Percentiles rank a stretch among this genome's conserved stretches.
Evolutionary conservation across 2,329 filamentous ascomycete species (phyloP).

Genomic region (Penicillium sp.): DNA sequence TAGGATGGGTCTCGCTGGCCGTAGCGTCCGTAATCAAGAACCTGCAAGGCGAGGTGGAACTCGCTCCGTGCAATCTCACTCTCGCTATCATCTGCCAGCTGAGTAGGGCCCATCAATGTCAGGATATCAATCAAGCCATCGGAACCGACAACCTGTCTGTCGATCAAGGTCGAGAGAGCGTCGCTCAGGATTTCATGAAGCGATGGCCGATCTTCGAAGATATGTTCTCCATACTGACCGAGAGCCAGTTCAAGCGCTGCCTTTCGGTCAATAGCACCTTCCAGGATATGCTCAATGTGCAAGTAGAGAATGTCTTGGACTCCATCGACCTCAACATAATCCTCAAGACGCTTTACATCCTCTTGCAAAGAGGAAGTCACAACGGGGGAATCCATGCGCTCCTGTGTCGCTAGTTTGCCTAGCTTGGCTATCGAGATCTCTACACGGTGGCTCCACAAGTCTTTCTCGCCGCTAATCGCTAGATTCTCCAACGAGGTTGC

Average conservation of each 20-base stretch:
- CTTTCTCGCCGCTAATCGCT: slow-evolving; percentile 69
- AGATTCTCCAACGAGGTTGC: slow-evolving; percentile 68
- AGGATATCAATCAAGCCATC: slow-evolving; percentile 63
- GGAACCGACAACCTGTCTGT: slow-evolving; percentile 64
- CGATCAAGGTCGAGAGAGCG: slow-evolving; percentile 67
- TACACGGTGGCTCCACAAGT: slow-evolving; percentile 90
- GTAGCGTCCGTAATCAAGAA: slow-evolving; percentile 55
- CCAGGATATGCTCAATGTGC: slow-evolving; percentile 67
- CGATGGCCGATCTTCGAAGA: slow-evolving; percentile 60
- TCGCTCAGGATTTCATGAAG: slow-evolving; percentile 71
- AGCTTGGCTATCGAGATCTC: slow-evolving; percentile 89
- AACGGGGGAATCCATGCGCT: slow-evolving; percentile 28
- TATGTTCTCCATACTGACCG: slow-evolving; percentile 60
- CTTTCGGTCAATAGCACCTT: slow-evolving; percentile 73
- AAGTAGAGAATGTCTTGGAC: slow-evolving; percentile 78
- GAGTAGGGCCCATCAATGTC: slow-evolving; percentile 68
- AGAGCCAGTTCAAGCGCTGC: slow-evolving; percentile 76
- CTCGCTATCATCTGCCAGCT: slow-evolving; percentile 48
- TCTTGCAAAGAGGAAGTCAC: slow-evolving; percentile 42
- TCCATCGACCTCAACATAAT: slow-evolving; percentile 65
- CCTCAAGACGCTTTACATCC: slow-evolving; percentile 57
- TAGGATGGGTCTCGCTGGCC: slow-evolving; percentile 49
- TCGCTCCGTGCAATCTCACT: slow-evolving; percentile 55
- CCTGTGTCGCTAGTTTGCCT: slow-evolving; percentile 65
- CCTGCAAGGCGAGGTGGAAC: slow-evolving; percentile 72